Evolutionary conservation across 352 stramenopile genomes (phyloP), one percentile per base, ranked within the genome.

Genomic region (Phytophthora pinifolia): DNA sequence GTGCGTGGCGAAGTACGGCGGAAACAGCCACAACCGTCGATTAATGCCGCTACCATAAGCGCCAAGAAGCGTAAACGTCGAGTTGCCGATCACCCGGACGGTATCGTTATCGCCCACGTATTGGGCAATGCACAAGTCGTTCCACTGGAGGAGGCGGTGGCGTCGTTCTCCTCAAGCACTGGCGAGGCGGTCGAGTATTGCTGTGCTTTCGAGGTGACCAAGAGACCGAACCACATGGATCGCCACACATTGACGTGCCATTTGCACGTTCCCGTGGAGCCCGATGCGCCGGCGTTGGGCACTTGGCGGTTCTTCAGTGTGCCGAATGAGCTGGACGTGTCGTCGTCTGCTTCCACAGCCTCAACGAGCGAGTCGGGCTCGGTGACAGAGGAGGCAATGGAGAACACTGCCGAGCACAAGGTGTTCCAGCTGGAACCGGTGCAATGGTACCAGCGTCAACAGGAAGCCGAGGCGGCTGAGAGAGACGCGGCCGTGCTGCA

Each of bases 161-260:
- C 56, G 49, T 62, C 48, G 32, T 27, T 44, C 32, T 31, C 54
- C 27, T 52, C 43, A 8, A 33, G 32, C 15, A 12, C 18, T 53
- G 46, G 38, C 15, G 31, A 60, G 10, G 32, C 34, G 8, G 55
- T 50, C 14, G 49, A 74, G 20, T 82, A 76, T 63, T 85, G 67
- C 45, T 84, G 72, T 47, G 46, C 65, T 15, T 83, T 89, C 44
- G 58, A 78, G 10, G 60, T 79, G 1, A 72, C 62, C 17, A 74
- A 74, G 31, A 54, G 65, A 6, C 35, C 58, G 6, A 47, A 65
- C 15, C 73, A 81, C 33, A 42, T 71, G 6, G 77, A 83, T 49
- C 59, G 67, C 41, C 65, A 83, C 18, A 69, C 68, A 0, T 44
- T 84, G 0, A 56, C 65, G 9, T 87, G 74, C 42, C 70, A 76